phyloP scores from a whole-genome alignment of 163 green algal genomes.

The Scenedesmus sp. region DNA sequence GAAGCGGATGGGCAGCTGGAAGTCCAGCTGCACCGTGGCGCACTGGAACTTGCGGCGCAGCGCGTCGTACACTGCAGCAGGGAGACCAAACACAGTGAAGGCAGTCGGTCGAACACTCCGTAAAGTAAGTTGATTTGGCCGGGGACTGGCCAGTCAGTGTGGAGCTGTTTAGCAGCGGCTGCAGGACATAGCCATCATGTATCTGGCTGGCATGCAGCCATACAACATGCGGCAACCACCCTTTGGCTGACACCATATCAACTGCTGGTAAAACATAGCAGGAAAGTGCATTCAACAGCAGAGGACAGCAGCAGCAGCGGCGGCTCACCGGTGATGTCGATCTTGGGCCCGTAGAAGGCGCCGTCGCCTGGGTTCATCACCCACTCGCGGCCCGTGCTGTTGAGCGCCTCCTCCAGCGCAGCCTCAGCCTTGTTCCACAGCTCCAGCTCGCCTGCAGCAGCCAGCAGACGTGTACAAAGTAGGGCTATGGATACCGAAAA shows the following conservation, averaged over 20 bases:
- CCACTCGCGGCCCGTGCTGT: slow-evolving; percentile 85
- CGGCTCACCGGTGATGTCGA: slow-evolving; percentile 93
- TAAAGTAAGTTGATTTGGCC: background rate
- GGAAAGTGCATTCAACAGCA: background rate
- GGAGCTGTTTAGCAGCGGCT: no score
- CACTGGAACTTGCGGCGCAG: slow-evolving; percentile 98
- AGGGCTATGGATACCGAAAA: no score
- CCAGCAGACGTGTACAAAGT: background rate
- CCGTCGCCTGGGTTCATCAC: slow-evolving; percentile 87
- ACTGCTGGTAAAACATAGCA: no score
- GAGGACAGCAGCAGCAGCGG: background rate
- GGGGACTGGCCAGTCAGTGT: no score
- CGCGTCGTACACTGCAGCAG: slow-evolving; percentile 59
- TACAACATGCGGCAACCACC: no score
- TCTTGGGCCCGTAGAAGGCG: slow-evolving; percentile 99
- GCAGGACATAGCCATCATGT: no score
- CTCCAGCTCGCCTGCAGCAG: slow-evolving; percentile 81
- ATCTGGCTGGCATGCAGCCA: no score
- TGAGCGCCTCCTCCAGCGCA: slow-evolving; percentile 82
- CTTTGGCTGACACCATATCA: no score
- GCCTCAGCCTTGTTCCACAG: slow-evolving; percentile 91
- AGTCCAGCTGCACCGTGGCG: slow-evolving; percentile 99
- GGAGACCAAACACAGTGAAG: background rate
- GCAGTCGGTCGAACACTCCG: background rate
- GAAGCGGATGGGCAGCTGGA: slow-evolving; percentile 97